phyloP scores from a whole-genome alignment of 1,139 yeast genomes.

The Yamadazyma dendronema region DNA sequence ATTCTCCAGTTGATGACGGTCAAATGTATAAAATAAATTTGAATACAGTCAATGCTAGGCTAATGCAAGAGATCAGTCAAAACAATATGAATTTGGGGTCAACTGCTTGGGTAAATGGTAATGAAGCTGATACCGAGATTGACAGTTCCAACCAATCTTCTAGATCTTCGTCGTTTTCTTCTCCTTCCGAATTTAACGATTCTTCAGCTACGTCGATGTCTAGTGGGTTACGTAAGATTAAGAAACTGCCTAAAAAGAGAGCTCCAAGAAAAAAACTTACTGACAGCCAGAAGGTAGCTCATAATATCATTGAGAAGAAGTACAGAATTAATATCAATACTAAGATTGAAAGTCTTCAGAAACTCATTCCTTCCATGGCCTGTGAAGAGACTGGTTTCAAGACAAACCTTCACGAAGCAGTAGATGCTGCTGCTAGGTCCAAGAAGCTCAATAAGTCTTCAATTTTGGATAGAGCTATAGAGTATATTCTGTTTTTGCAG shows the following conservation, averaged over 20 bases:
- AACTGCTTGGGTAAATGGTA: not conserved
- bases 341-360: conserved; percentile 64
- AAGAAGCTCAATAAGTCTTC: conserved; percentile 56
- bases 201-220: not conserved
- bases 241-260: conserved; percentile 28
- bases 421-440: conserved; percentile 18
- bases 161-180: conserved; percentile 1
- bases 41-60: conserved; percentile 12
- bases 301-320: conserved; percentile 67
- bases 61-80: conserved; percentile 1
- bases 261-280: conserved; percentile 59
- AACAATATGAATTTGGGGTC: not conserved
- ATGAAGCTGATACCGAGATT: conserved; percentile 1
- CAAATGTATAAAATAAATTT: conserved; percentile 10
- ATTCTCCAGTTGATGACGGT: conserved; percentile 5
- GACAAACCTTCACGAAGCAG: conserved; percentile 21
- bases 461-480: conserved; percentile 66
- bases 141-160: conserved; percentile 2
- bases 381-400: conserved; percentile 58
- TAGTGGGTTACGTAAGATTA: not conserved
- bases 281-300: conserved; percentile 65
- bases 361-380: conserved; percentile 63
- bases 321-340: conserved; percentile 73
- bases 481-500: conserved; percentile 44
- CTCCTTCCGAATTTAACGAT: not conserved